phyloP scores from a whole-genome alignment of 2,329 filamentous ascomycete genomes.

The Cryoendolithus antarcticus region DNA sequence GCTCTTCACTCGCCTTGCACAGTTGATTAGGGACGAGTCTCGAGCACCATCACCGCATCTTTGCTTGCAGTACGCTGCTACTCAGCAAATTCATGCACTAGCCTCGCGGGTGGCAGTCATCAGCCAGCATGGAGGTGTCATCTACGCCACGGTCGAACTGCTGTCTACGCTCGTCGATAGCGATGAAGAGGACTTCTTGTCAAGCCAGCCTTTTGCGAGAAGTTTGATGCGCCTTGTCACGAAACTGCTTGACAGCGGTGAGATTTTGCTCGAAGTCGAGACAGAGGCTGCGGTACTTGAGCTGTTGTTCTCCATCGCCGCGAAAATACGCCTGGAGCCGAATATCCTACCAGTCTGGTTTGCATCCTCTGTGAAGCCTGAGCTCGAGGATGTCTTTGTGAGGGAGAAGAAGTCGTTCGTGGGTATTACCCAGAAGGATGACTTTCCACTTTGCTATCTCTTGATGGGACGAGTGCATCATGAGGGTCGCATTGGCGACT shows the following conservation, averaged over 20 bases:
- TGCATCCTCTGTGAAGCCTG: conserved; percentile 35
- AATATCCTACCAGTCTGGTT: conserved; percentile 88
- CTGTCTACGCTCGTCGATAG: conserved; percentile 91
- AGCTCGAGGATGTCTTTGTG: conserved; percentile 26
- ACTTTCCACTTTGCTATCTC: conserved; percentile 92
- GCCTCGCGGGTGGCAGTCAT: conserved; percentile 81
- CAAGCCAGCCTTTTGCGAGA: conserved; percentile 72
- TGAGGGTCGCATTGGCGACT: conserved; percentile 91
- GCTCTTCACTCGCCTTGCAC: conserved; percentile 44
- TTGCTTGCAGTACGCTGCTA: conserved; percentile 76
- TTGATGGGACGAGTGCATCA: conserved; percentile 95
- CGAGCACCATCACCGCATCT: conserved; percentile 80
- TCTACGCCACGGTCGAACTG: conserved; percentile 71
- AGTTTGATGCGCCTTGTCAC: conserved; percentile 79
- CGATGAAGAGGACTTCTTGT: conserved; percentile 89
- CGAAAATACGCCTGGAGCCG: conserved; percentile 85
- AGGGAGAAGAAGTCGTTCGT: conserved; percentile 58
- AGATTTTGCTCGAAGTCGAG: conserved; percentile 59
- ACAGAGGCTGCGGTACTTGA: conserved; percentile 85
- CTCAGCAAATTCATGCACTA: conserved; percentile 78
- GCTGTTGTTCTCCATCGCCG: conserved; percentile 87
- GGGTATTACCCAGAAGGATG: conserved; percentile 71
- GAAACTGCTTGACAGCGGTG: conserved; percentile 62
- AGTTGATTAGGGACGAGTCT: conserved; percentile 76
- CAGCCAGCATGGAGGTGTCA: conserved; percentile 72